Evolutionary conservation across 1,284 basidiomycete genomes (phyloP).

Genomic region (Puccinia triticina): DNA sequence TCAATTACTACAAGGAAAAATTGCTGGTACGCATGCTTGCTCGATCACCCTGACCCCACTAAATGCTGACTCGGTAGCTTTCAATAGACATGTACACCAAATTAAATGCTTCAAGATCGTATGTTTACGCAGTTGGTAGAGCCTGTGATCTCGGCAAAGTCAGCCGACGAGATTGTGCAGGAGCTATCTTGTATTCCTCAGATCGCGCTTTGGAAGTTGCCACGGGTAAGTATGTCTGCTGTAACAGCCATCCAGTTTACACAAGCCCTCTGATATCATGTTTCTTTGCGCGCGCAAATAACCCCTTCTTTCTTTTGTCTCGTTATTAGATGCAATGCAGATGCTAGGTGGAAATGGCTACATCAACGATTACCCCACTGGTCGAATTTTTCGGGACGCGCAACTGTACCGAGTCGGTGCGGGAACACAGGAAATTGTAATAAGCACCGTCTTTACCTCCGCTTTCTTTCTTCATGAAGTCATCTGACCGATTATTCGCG

Average conservation of each 20-base stretch:
- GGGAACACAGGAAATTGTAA: conserved; percentile 66
- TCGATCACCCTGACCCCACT: neutral
- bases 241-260: neutral
- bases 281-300: neutral
- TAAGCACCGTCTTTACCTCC: neutral
- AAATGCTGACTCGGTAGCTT: neutral
- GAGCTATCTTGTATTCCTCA: conserved; percentile 85
- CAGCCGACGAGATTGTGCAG: conserved; percentile 84
- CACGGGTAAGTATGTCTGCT: conserved; percentile 59
- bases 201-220: conserved; percentile 88
- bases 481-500: conserved; percentile 76
- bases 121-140: conserved; percentile 87
- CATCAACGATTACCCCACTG: conserved; percentile 87
- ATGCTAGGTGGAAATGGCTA: conserved; percentile 90
- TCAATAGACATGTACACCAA: conserved; percentile 88
- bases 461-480: conserved; percentile 66
- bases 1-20: conserved; percentile 88
- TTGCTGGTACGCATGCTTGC: conserved; percentile 57
- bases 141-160: conserved; percentile 82
- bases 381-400: conserved; percentile 80
- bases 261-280: neutral
- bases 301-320: conserved; percentile 36
- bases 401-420: conserved; percentile 86
- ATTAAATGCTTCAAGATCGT: conserved; percentile 81
- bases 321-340: conserved; percentile 74